Conservation (phyloP, 1,139 yeast genomes). For the Yamadazyma taylorii region DNA sequence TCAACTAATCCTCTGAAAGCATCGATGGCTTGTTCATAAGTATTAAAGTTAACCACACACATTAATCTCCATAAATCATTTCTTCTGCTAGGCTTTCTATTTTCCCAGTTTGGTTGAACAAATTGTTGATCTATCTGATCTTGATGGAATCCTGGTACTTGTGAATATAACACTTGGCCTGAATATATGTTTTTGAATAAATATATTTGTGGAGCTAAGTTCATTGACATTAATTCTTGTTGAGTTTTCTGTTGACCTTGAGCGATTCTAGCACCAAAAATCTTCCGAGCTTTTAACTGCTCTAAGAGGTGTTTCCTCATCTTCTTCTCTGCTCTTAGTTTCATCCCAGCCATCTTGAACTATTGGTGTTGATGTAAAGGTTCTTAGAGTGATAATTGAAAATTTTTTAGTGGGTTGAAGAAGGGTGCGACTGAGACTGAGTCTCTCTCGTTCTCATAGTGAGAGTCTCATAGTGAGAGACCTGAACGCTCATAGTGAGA, state of each 20-base stretch:
- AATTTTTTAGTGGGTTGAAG: background rate
- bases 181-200: conserved; percentile 81
- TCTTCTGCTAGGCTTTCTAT: conserved; percentile 75
- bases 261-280: conserved; percentile 47
- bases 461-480: too few species aligned
- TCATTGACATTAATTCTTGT: conserved; percentile 27
- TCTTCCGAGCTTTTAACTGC: conserved; percentile 45
- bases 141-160: conserved; percentile 70
- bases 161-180: conserved; percentile 89
- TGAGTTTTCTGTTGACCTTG: conserved; percentile 35
- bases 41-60: conserved; percentile 76
- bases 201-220: conserved; percentile 78
- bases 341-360: conserved; percentile 39
- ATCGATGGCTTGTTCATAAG: conserved; percentile 66
- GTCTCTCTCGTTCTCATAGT: too few species aligned
- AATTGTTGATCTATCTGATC: conserved; percentile 74
- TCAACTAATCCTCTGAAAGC: conserved; percentile 76
- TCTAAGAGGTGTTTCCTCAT: conserved; percentile 52
- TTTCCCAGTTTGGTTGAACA: conserved; percentile 84
- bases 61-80: conserved; percentile 88
- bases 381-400: background rate
- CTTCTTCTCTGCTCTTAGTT: conserved; percentile 48
- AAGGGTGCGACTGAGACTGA: background rate
- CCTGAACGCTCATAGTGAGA: too few species aligned
- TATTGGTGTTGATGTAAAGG: background rate